Base-by-base conservation (phyloP, 495 filamentous ascomycete species). In the Thermothielavioides terrestris region DNA sequence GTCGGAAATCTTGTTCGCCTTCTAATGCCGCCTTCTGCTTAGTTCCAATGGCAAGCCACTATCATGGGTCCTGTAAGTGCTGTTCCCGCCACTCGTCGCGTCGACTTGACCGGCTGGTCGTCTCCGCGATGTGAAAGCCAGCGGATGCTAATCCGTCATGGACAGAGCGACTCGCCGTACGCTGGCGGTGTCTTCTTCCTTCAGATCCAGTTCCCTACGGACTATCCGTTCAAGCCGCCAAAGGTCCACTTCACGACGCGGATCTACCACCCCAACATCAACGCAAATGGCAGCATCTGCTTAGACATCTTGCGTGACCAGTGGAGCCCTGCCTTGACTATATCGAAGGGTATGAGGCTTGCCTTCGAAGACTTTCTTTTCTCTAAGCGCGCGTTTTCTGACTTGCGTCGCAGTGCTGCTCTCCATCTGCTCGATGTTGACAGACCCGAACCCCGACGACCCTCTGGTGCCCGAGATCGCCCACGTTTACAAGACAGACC, bases 31-130 rank as follows among this genome's bases (percentile, higher is more conserved):
- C 21, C 39, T 21, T 56, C 11, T 50, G 9, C 55, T 60, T 64
- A 98, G 92, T 98, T 98, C 66, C 92, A 97, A 82, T 98, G 92
- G 92, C 92, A 98, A 81, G 92, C 92, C 50, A 98, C 92, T 17
- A 98, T 98, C 66, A 98, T 98, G 92, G 92, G 92, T 73, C 92
- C 92, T 66, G 91, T 95, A 83, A 81, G 89, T 83, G n/a, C n/a
- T n/a, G 38, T 35, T 46, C n/a, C 25, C 34, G 34, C 28, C 25
- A 20, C 17, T 36, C 25, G 41, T 32, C 40, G 47, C 42, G 25
- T 43, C 39, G 23, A 35, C 31, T 45, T 42, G 25, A 40, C 35
- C 17, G 22, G n/a, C n/a, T n/a, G n/a, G n/a, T n/a, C n/a, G n/a
- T n/a, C n/a, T n/a, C n/a, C n/a, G 8, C 6, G 17, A 39, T 4